Evolutionary conservation across 768 basidiomycete species (phyloP).

Genomic region (Russula emetica): DNA sequence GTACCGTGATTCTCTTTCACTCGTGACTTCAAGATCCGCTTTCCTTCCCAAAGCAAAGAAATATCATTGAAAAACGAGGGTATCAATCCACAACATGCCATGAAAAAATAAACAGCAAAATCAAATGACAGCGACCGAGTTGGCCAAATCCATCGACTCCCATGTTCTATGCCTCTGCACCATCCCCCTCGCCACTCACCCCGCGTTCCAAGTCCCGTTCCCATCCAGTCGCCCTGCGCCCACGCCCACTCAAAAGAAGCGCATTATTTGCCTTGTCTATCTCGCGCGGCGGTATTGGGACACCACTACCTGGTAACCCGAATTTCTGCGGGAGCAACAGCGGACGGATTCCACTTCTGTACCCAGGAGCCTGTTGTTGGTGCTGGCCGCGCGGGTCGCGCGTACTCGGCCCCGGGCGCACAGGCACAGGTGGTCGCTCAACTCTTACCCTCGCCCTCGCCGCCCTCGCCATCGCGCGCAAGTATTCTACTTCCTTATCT

Average conservation of each 20-base stretch:
- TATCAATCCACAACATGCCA: slow-evolving; percentile 14
- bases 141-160: not conserved
- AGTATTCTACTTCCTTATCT: slow-evolving; percentile 15
- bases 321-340: slow-evolving; percentile 31
- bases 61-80: slow-evolving; percentile 20
- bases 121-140: not conserved
- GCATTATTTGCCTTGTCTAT: slow-evolving; percentile 22
- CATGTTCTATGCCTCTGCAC: not conserved
- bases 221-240: slow-evolving; percentile 4
- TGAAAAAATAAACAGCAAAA: not conserved
- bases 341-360: slow-evolving; percentile 27
- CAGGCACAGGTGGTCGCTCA: not conserved
- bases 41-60: not conserved
- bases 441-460: not conserved
- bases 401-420: too few relatives aligned
- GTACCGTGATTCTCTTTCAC: slow-evolving; percentile 1
- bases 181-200: not conserved
- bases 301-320: slow-evolving; percentile 11
- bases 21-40: not conserved
- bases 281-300: slow-evolving; percentile 8
- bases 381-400: not conserved
- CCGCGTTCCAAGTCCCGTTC: slow-evolving; percentile 19
- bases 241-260: slow-evolving; percentile 15
- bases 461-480: slow-evolving; percentile 17
- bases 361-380: not conserved